Evolutionary conservation across 192 early-diverging fungal species (phyloP).

Genomic region (Dissophora globulifera): DNA sequence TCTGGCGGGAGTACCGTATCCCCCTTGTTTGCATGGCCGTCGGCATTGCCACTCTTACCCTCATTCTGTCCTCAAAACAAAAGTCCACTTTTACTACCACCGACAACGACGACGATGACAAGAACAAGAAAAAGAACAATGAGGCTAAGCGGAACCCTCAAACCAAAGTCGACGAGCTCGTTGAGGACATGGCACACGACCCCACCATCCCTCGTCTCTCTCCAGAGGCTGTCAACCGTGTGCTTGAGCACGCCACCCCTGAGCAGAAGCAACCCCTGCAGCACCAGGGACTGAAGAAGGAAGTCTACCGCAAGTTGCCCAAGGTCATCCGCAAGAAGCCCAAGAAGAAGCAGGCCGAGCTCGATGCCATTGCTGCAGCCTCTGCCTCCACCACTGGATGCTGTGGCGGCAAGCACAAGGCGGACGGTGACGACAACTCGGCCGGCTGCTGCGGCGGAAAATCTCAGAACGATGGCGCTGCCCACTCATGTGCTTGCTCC

Average conservation of each 20-base stretch:
- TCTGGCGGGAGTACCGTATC: conserved; percentile 53
- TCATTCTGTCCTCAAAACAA: conserved; percentile 36
- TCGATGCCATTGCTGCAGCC: conserved; percentile 12
- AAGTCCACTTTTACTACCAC: not conserved
- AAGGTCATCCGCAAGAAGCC: conserved; percentile 54
- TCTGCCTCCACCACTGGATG: conserved; percentile 21
- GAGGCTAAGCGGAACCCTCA: not conserved
- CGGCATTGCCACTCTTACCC: conserved; percentile 45
- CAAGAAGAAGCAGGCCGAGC: conserved; percentile 36
- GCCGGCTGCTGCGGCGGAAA: conserved; percentile 52
- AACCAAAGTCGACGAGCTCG: conserved; percentile 26
- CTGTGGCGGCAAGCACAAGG: conserved; percentile 50
- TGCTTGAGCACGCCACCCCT: conserved; percentile 1
- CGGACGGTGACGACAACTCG: conserved; percentile 36
- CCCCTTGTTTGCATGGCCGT: conserved; percentile 50
- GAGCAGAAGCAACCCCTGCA: conserved; percentile 30
- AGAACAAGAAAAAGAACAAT: too few species aligned
- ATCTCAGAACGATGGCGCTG: conserved; percentile 7
- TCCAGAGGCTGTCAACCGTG: conserved; percentile 6
- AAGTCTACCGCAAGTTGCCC: conserved; percentile 34
- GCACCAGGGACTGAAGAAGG: conserved; percentile 50
- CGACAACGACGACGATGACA: conserved; percentile 4
- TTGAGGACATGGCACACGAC: conserved; percentile 41
- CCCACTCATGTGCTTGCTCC: conserved; percentile 1
- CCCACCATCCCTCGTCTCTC: conserved; percentile 21